Conservation (phyloP, 306 rosid species). For the Gillenia trifoliata region DNA sequence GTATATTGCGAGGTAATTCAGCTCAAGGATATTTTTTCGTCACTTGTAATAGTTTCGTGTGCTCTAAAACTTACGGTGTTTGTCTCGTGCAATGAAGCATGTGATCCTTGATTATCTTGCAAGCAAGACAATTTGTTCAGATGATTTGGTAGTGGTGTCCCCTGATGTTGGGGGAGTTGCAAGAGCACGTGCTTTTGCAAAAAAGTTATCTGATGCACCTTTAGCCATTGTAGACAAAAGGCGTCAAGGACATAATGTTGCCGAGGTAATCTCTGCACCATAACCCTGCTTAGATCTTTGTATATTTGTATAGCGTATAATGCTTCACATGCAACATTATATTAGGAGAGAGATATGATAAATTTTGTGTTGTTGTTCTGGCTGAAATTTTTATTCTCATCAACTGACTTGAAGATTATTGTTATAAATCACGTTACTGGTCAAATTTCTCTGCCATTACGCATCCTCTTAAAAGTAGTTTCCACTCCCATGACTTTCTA, state of each 20-base stretch:
- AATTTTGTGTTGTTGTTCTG: not conserved
- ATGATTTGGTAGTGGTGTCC: conserved; percentile 94
- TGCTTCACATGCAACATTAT: not conserved
- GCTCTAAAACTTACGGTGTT: conserved; percentile 30
- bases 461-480: not conserved
- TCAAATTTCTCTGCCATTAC: not conserved
- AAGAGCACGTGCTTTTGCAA: conserved; percentile 98
- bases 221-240: conserved; percentile 96
- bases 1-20: conserved; percentile 75
- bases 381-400: not conserved
- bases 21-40: conserved; percentile 14
- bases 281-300: not conserved
- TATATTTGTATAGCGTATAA: not conserved
- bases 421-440: not conserved
- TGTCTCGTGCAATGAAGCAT: conserved; percentile 47
- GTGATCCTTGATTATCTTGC: conserved; percentile 98
- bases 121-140: conserved; percentile 70
- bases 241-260: conserved; percentile 87
- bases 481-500: not conserved
- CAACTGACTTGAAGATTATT: too few relatives aligned
- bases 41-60: conserved; percentile 7
- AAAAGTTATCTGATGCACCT: conserved; percentile 94
- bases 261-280: conserved; percentile 57
- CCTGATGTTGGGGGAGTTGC: conserved; percentile 99
- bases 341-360: not conserved